phyloP scores from a whole-genome alignment of 208 protist genomes.

The Leptomonas pyrrhocoris region DNA sequence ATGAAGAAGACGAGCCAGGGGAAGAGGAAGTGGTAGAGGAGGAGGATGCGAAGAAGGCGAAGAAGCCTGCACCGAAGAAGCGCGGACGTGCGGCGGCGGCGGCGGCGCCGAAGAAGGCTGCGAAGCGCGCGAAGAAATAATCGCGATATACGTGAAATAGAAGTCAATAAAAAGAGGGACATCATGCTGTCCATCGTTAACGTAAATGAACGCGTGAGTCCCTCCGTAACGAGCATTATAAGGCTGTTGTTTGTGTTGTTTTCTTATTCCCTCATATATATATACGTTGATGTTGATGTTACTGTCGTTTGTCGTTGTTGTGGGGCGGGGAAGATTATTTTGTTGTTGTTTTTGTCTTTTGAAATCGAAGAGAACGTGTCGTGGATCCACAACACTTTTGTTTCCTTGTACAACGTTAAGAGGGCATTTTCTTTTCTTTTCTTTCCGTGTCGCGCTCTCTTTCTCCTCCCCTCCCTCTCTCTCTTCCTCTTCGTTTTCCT shows the following conservation, averaged over 20 bases:
- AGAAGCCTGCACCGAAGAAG: slow-evolving; percentile 37
- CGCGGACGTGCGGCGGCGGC: slow-evolving; percentile 12
- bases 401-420: too few species aligned
- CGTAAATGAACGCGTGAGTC: too few species aligned
- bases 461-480: too few species aligned
- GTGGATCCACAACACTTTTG: neutral
- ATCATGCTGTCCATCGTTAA: too few species aligned
- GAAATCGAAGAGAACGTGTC: neutral
- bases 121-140: slow-evolving; percentile 65
- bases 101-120: slow-evolving; percentile 25
- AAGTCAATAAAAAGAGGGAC: too few species aligned
- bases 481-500: too few species aligned
- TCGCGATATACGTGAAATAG: too few species aligned
- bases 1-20: slow-evolving; percentile 23
- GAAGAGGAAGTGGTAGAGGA: slow-evolving; percentile 22
- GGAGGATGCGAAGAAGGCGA: slow-evolving; percentile 27
- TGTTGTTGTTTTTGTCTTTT: neutral
- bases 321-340: neutral
- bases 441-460: too few species aligned
- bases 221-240: too few species aligned
- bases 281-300: slow-evolving; percentile 7
- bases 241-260: slow-evolving; percentile 4
- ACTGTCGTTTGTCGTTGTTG: neutral
- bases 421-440: too few species aligned
- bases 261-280: neutral